Conservation (phyloP, 345 rosid genomes). For the Triadica sebifera region DNA sequence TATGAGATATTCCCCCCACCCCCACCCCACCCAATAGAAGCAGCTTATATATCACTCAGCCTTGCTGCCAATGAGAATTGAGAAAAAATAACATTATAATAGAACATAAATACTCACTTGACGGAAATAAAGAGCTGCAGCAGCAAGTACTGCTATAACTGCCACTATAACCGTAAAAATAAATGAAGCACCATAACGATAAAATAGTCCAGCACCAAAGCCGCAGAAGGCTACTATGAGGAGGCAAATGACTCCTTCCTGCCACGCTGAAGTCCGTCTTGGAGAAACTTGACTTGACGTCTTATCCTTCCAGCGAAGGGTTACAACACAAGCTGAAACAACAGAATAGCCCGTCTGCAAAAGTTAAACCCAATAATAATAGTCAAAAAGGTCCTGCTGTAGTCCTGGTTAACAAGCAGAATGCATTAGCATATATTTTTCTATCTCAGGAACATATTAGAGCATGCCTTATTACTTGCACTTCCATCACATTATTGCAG, state of each 20-base stretch:
- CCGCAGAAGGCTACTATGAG: slow-evolving; percentile 68
- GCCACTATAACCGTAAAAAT: slow-evolving; percentile 46
- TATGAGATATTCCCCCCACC: background rate
- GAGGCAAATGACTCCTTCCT: slow-evolving; percentile 77
- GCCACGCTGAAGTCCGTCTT: slow-evolving; percentile 58
- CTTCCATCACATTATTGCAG: background rate
- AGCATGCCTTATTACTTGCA: background rate
- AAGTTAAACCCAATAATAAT: slow-evolving; percentile 11
- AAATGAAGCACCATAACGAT: slow-evolving; percentile 56
- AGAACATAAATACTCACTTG: slow-evolving; percentile 46
- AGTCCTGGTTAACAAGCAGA: background rate
- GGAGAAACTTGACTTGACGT: slow-evolving; percentile 41
- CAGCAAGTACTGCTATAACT: slow-evolving; percentile 53
- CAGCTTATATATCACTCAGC: background rate
- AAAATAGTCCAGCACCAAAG: slow-evolving; percentile 61
- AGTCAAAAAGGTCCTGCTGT: background rate
- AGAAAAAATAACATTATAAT: background rate
- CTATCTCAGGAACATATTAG: slow-evolving; percentile 3
- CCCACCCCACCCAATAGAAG: background rate
- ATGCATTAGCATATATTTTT: slow-evolving; percentile 2
- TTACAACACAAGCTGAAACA: slow-evolving; percentile 86
- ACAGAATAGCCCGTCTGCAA: slow-evolving; percentile 98
- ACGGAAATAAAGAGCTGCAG: slow-evolving; percentile 57
- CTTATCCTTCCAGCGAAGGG: slow-evolving; percentile 76
- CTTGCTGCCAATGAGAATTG: background rate